phyloP scores from a whole-genome alignment of 148 eudicot genomes.

The Amaranthus cruentus region DNA sequence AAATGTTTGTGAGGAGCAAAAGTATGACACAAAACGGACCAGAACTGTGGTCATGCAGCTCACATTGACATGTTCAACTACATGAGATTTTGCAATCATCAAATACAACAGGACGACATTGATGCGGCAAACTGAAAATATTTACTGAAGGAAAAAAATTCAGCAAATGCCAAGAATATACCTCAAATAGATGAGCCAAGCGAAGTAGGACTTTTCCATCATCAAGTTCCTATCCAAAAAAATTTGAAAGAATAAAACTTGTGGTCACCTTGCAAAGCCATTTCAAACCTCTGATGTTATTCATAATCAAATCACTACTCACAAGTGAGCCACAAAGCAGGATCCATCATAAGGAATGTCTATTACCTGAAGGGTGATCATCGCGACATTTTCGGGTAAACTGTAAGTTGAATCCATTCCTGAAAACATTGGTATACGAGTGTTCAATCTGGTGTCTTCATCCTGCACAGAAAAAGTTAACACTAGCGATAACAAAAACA shows the following conservation, averaged over 20 bases:
- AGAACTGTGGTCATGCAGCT: neutral
- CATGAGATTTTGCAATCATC: neutral
- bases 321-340: neutral
- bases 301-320: neutral
- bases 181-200: conserved; percentile 94
- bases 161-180: conserved; percentile 21
- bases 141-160: neutral
- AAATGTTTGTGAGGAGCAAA: neutral
- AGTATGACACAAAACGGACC: neutral
- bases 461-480: conserved; percentile 27
- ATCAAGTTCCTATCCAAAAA: conserved; percentile 62
- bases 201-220: conserved; percentile 79
- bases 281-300: neutral
- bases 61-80: neutral
- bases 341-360: conserved; percentile 1
- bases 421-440: conserved; percentile 51
- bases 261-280: neutral
- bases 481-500: neutral
- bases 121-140: neutral
- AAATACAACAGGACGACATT: neutral
- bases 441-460: conserved; percentile 45
- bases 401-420: conserved; percentile 72
- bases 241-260: neutral
- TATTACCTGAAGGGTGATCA: conserved; percentile 88
- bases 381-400: conserved; percentile 83